phyloP scores from a whole-genome alignment of 2,329 filamentous ascomycete species.

The Cytospora paraplurivora region DNA sequence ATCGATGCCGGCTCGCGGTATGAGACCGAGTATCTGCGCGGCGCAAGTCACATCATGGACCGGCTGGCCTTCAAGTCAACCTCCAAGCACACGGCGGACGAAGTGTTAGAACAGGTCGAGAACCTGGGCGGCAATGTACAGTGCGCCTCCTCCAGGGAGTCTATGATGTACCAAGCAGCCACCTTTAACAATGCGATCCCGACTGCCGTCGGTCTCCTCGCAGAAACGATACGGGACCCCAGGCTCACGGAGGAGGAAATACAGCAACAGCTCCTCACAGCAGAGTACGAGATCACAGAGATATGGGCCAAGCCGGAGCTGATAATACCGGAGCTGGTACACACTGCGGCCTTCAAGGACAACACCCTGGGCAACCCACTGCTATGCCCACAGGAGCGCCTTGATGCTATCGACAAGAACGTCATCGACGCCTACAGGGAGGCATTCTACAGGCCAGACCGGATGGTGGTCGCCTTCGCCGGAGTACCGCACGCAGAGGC shows the following conservation, averaged over 20 bases:
- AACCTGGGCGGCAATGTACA: constrained; percentile 93
- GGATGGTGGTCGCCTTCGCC: constrained; percentile 93
- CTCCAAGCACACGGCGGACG: constrained; percentile 68
- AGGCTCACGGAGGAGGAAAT: constrained; percentile 86
- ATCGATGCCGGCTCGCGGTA: constrained; percentile 94
- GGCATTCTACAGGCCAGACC: constrained; percentile 83
- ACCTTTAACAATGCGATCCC: constrained; percentile 95
- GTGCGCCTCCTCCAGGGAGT: constrained; percentile 92
- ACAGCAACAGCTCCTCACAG: constrained; percentile 81
- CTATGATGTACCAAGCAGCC: constrained; percentile 97
- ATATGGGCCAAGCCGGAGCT: constrained; percentile 98
- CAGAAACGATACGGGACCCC: constrained; percentile 90
- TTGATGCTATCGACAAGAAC: constrained; percentile 71
- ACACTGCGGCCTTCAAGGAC: constrained; percentile 93
- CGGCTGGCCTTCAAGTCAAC: constrained; percentile 93
- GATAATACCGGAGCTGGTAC: constrained; percentile 91
- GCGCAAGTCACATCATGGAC: constrained; percentile 95
- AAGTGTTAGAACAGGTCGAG: constrained; percentile 87
- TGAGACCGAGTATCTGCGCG: constrained; percentile 81
- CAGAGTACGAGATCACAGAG: constrained; percentile 92
- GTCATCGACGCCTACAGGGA: constrained; percentile 79
- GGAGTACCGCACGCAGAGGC: constrained; percentile 83
- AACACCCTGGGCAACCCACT: constrained; percentile 95
- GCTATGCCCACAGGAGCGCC: constrained; percentile 82
- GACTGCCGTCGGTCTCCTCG: constrained; percentile 78